Base-by-base conservation (phyloP, 2,329 filamentous ascomycete species). In the Aspergillus oerlinghausenensis region DNA sequence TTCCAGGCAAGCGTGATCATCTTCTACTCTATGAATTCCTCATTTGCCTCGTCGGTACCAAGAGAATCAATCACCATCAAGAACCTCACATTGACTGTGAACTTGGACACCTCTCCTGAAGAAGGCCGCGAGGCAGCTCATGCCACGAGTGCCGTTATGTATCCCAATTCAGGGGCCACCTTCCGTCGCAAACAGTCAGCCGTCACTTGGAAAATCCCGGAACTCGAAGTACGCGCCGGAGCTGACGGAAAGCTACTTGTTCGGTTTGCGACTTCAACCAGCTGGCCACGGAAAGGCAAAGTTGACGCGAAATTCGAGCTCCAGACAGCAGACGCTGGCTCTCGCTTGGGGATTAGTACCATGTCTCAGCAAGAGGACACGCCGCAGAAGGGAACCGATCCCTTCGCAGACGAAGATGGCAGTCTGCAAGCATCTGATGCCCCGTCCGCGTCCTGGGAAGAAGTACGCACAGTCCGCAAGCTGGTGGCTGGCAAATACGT, bases 241-340 rank as follows among this genome's bases (percentile, higher is more conserved):
- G 72, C 77, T 38, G 82, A 84, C 62, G 82, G 88, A 66, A 93
- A 91, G 75, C 84, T 97, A 56, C 86, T 96, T 6, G 94, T 91
- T 57, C 85, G 92, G 3, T 89, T 99, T 64, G 78, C 87, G 25
- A 90, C 89, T 0, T 88, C 92, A 35, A 84, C 84, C 25, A 80
- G 84, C 52, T 85, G 85, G 65, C 86, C 89, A 0, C 85, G 84
- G 60, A 84, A 89, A 4, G 91, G 92, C 0, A 86, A 84, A 54
- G 82, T 95, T 8, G 93, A 99, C 71, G 90, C 90, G 0, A 81
- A 87, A 55, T 97, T 92, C 86, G 92, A 96, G 70, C 77, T 88
- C 23, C 71, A 68, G 49, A 81, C 78, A 2, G 78, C 82, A 42
- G 75, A 82, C 32, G 75, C 76, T 0, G 83, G 83, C 0, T 88